phyloP scores from a whole-genome alignment of 2,329 filamentous ascomycete species.

The Diaporthe velutina region DNA sequence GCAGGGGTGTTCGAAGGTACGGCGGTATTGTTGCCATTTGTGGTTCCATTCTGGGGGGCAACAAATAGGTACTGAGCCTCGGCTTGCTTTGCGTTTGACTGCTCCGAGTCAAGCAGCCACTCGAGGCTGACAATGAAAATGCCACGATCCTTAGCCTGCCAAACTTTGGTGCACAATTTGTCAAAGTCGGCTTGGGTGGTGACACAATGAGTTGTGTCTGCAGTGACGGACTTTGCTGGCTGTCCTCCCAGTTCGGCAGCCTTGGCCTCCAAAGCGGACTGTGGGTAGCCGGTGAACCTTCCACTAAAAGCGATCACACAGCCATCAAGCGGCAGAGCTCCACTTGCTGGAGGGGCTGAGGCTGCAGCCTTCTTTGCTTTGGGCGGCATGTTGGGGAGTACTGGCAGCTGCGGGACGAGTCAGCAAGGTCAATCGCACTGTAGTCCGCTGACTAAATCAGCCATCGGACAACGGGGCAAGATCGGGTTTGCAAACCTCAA shows the following conservation, averaged over 20 bases:
- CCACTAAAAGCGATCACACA: conserved; percentile 71
- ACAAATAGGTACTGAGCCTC: conserved; percentile 49
- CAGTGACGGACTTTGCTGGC: conserved; percentile 60
- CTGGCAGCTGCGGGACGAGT: background rate
- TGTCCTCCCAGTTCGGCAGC: conserved; percentile 64
- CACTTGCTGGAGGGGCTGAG: conserved; percentile 36
- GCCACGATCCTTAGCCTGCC: conserved; percentile 58
- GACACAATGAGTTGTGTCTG: conserved; percentile 68
- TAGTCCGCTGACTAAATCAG: no score
- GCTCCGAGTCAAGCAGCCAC: conserved; percentile 73
- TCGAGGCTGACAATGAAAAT: conserved; percentile 69
- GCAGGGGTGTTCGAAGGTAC: conserved; percentile 27
- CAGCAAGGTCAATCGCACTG: background rate
- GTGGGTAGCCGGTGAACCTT: conserved; percentile 66
- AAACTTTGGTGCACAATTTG: conserved; percentile 64
- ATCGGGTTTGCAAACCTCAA: background rate
- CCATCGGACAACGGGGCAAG: background rate
- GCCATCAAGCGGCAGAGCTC: conserved; percentile 56
- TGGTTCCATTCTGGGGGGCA: conserved; percentile 21
- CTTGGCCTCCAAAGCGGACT: conserved; percentile 61
- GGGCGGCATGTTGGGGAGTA: conserved; percentile 27
- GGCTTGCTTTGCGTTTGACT: conserved; percentile 53
- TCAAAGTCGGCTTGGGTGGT: conserved; percentile 66
- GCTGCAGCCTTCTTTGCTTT: conserved; percentile 38
- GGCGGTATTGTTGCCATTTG: conserved; percentile 40